Percentiles rank a stretch among this genome's conserved stretches.
Evolutionary conservation across 176 grass and related monocot species (phyloP).

Genomic region (Oropetium thomaeum): DNA sequence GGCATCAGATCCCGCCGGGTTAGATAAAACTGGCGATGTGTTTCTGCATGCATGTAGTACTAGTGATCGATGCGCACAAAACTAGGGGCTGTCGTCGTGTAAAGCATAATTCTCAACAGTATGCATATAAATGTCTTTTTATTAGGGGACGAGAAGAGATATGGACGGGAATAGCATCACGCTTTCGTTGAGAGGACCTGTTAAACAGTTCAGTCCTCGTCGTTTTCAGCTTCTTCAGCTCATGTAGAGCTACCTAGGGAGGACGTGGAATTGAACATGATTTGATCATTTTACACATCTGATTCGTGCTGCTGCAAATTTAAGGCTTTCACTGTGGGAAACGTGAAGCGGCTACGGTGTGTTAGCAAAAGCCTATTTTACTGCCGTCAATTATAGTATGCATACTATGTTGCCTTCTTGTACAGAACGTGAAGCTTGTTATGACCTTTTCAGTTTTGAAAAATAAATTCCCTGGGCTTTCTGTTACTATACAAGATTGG

Average conservation of each 20-base stretch:
- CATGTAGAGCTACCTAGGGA: too few species aligned
- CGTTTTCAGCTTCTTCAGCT: slow-evolving; percentile 12
- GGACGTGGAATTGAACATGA: too few species aligned
- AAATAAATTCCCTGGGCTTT: not conserved
- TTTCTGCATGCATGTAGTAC: too few species aligned
- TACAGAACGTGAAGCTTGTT: not conserved
- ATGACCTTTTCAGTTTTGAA: not conserved
- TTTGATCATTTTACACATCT: too few species aligned
- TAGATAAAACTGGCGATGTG: not conserved
- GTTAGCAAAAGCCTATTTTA: too few species aligned
- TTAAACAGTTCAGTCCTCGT: not conserved
- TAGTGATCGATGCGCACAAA: slow-evolving; percentile 13
- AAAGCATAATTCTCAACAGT: slow-evolving; percentile 14
- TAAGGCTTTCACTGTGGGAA: too few species aligned
- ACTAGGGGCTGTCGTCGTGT: slow-evolving; percentile 22
- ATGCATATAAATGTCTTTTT: not conserved
- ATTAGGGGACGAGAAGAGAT: not conserved
- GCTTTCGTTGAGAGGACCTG: not conserved
- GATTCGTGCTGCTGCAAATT: too few species aligned
- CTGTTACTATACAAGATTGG: not conserved
- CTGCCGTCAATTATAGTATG: too few species aligned
- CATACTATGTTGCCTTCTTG: too few species aligned
- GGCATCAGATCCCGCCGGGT: slow-evolving; percentile 15
- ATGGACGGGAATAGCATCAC: not conserved
- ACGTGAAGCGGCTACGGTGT: too few species aligned